Evolutionary conservation across 768 basidiomycete species (phyloP).

Genomic region (Scleroderma bovista): DNA sequence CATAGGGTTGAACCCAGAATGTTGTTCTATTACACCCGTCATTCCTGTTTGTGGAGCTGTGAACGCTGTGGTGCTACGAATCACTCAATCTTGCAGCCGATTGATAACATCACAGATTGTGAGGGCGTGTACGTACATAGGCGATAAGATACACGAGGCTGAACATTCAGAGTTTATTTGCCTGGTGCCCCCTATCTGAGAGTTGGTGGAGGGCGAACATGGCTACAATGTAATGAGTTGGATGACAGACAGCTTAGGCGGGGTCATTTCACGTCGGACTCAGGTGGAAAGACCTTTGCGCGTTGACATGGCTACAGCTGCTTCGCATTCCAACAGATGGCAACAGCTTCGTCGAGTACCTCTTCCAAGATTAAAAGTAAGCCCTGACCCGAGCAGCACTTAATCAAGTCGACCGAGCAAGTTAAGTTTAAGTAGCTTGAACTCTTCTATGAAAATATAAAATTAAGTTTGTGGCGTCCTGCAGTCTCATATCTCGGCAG

Average conservation of each 20-base stretch:
- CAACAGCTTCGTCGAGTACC: neutral
- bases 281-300: conserved; percentile 1
- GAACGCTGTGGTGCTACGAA: too few species aligned
- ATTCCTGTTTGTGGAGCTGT: too few species aligned
- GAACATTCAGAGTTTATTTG: too few species aligned
- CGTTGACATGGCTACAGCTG: conserved; percentile 14
- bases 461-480: conserved; percentile 1
- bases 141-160: conserved; percentile 13
- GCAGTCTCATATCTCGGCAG: neutral
- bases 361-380: neutral
- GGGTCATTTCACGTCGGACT: neutral
- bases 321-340: conserved; percentile 1
- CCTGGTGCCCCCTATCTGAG: too few species aligned
- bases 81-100: too few species aligned
- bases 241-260: too few species aligned
- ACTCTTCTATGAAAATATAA: neutral
- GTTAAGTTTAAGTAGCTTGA: neutral
- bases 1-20: neutral
- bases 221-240: too few species aligned
- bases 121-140: neutral
- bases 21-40: too few species aligned
- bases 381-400: neutral
- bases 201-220: too few species aligned
- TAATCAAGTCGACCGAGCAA: neutral
- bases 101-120: neutral